Evolutionary conservation across 2,329 filamentous ascomycete species (phyloP), one percentile per base, ranked within the genome.

Genomic region (Apiospora phragmitis): DNA sequence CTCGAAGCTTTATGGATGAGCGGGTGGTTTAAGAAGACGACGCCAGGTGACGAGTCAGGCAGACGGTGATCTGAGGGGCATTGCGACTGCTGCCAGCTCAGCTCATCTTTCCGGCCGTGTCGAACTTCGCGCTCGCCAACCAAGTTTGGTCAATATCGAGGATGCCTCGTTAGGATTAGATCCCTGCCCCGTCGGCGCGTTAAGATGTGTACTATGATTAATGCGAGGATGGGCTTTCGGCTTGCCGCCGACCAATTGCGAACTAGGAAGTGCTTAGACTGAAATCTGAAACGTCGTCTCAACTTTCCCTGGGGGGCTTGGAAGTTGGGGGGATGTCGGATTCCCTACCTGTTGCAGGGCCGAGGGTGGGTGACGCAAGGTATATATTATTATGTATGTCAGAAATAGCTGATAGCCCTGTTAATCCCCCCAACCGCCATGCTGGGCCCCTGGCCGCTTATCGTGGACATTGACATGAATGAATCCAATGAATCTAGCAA

Each of bases 241-340:
- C 55, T 62, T 62, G 32, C n/a, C n/a, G 42, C 26, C 65, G 29
- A 67, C 65, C 65, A 67, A 67, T 47, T 21, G 26, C 26, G 65
- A 14, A 29, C 24, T 47, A 32, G 32, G 42, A n/a, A 45, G 16
- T 21, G 42, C 42, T 47, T 35, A 67, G 42, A 67, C 42, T 32
- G 47, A 32, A 67, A 67, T 67, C 42, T 47, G 65, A 67, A 67
- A 67, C 65, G 45, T 67, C 65, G 65, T 67, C 65, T 67, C 42
- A 38, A 62, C 55, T 62, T 62, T 38, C 55, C 55, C 8, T 12
- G 32, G 29, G 43, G 43, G 43, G 43, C 42, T 21, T 18, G 42
- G 16, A 43, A 16, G 41, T 43, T 43, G 43, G 43, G 18, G 18
- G 43, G 55, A 62, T 29, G 51, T 21, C 21, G 51, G 16, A 59